These are phyloP conservation scores for Hypocreales sp. DNA, from an alignment of 2,329 filamentous ascomycete species.

Conservation along the genomic window DNA sequence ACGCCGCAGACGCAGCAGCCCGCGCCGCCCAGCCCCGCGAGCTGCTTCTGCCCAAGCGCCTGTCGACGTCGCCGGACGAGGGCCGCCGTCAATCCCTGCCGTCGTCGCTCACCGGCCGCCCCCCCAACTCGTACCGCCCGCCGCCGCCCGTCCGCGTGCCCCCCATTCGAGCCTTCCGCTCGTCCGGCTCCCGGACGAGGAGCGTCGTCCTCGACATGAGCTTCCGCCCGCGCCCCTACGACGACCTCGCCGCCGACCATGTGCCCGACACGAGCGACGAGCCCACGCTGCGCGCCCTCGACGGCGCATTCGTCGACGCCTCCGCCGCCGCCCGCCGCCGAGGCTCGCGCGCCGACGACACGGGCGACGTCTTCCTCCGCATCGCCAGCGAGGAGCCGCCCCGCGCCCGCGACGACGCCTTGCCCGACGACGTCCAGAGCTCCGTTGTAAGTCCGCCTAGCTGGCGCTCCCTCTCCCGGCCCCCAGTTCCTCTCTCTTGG, in stretches of 20 bases:
- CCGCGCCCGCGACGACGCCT: constrained; percentile 18
- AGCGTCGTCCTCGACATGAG: constrained; percentile 39
- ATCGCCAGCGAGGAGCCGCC: constrained; percentile 39
- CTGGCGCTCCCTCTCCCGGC: neutral
- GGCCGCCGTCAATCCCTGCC: too few species aligned
- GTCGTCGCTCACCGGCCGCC: constrained; percentile 21
- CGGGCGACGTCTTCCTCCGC: constrained; percentile 41
- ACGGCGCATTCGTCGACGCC: constrained; percentile 20
- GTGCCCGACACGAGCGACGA: constrained; percentile 34
- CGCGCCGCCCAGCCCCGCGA: too few species aligned
- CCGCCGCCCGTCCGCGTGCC: constrained; percentile 30
- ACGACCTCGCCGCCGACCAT: constrained; percentile 23
- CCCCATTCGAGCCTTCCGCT: constrained; percentile 40
- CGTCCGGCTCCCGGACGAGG: constrained; percentile 36
- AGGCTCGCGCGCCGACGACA: constrained; percentile 30
- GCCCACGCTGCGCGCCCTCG: constrained; percentile 32
- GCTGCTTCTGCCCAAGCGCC: constrained; percentile 27
- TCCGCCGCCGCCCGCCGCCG: constrained; percentile 15
- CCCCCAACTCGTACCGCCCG: constrained; percentile 36
- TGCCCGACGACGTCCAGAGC: constrained; percentile 18
- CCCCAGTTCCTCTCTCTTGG: neutral
- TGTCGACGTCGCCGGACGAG: constrained; percentile 30
- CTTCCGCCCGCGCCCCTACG: constrained; percentile 25
- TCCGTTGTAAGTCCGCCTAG: constrained; percentile 27
- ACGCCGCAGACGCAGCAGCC: too few species aligned